Conservation (phyloP, 176 grass and related monocot genomes). For the Themeda triandra region DNA sequence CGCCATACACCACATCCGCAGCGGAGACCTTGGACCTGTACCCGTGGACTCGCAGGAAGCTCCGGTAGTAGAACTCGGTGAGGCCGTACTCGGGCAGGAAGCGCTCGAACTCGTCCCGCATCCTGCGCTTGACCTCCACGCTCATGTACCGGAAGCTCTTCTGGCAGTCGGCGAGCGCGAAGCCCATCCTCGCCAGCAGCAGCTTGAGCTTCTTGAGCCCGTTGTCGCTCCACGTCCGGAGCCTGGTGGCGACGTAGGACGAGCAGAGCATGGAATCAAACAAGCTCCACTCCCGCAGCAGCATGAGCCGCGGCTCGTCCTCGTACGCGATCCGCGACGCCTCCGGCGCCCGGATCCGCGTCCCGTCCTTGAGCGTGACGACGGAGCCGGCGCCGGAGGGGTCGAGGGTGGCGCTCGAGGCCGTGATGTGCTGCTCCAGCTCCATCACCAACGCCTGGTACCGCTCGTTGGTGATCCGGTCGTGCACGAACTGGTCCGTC, state of each 20-base stretch:
- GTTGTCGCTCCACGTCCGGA: constrained; percentile 92
- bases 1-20: constrained; percentile 90
- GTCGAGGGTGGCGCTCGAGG: constrained; percentile 69
- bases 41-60: constrained; percentile 78
- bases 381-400: constrained; percentile 32
- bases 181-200: constrained; percentile 85
- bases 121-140: constrained; percentile 85
- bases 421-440: constrained; percentile 90
- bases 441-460: constrained; percentile 85
- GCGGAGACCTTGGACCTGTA: constrained; percentile 81
- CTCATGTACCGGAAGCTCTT: constrained; percentile 97
- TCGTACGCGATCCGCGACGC: constrained; percentile 83
- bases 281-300: constrained; percentile 75
- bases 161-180: constrained; percentile 79
- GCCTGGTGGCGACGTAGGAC: constrained; percentile 81
- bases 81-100: constrained; percentile 91
- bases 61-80: constrained; percentile 81
- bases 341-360: constrained; percentile 73
- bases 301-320: constrained; percentile 82
- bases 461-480: constrained; percentile 86
- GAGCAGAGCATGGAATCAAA: constrained; percentile 94
- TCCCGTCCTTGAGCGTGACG: constrained; percentile 85
- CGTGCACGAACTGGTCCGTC: constrained; percentile 91
- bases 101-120: constrained; percentile 79
- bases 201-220: constrained; percentile 94